Conservation (phyloP, 1,139 yeast species). For the Magnusiomyces tetraspermus region DNA sequence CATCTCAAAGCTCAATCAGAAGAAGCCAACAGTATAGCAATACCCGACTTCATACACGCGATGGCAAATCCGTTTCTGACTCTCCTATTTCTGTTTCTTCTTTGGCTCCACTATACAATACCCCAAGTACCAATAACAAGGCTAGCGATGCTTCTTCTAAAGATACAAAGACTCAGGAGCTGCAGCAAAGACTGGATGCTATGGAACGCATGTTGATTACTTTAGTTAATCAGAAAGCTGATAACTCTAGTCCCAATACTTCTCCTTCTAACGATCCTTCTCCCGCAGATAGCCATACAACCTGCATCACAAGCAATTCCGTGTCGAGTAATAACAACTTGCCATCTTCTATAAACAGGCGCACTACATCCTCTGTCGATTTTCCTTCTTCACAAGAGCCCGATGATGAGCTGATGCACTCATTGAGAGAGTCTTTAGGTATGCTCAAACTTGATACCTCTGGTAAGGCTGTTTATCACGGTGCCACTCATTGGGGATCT, state of each 20-base stretch:
- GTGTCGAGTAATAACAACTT: slow-evolving; percentile 10
- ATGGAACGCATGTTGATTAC: slow-evolving; percentile 28
- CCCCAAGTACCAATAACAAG: not conserved
- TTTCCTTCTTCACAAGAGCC: not conserved
- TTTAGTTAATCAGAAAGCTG: slow-evolving; percentile 14
- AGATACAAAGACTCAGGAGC: not conserved
- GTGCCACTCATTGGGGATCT: slow-evolving; percentile 33
- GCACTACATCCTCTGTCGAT: not conserved
- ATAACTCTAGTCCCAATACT: not conserved
- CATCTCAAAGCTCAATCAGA: not conserved
- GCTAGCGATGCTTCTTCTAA: not conserved
- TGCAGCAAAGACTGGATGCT: slow-evolving; percentile 22
- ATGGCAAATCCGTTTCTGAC: not conserved
- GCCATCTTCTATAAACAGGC: slow-evolving; percentile 13
- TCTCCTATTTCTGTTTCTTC: not conserved
- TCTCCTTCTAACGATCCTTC: slow-evolving; percentile 1
- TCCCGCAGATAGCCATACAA: not conserved
- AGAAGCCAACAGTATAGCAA: not conserved
- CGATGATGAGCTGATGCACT: slow-evolving; percentile 15
- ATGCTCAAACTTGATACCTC: slow-evolving; percentile 30
- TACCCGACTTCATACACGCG: not conserved
- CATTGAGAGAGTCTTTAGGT: slow-evolving; percentile 29
- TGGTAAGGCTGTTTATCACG: slow-evolving; percentile 32
- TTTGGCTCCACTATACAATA: not conserved
- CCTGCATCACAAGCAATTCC: not conserved